These are phyloP conservation scores for Claviceps pusilla DNA, from an alignment of 2,329 filamentous ascomycete genomes.

Conservation along the genomic window DNA sequence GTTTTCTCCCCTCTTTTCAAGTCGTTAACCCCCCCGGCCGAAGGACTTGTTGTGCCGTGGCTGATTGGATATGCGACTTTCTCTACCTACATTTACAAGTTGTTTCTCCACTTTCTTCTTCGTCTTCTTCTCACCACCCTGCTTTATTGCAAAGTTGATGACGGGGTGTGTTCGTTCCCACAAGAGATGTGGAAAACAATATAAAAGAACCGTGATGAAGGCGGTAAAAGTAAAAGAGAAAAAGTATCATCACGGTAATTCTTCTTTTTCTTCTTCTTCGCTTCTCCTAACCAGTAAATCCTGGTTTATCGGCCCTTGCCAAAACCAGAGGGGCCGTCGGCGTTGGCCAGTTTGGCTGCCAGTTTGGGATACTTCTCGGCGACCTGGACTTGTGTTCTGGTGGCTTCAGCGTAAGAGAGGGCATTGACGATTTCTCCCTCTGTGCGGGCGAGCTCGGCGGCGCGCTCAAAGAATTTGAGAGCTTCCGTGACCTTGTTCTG, in stretches of 20 bases:
- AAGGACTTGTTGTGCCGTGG: not conserved
- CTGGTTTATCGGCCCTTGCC: constrained; percentile 21
- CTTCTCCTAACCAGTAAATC: not conserved
- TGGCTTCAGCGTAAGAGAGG: constrained; percentile 91
- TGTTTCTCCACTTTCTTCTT: not conserved
- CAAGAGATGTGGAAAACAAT: not conserved
- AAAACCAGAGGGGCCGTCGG: constrained; percentile 20
- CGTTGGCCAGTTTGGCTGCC: constrained; percentile 46
- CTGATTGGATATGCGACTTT: not conserved
- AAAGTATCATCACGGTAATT: not conserved
- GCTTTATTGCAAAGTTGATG: not conserved
- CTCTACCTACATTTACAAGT: not conserved
- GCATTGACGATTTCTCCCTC: constrained; percentile 94
- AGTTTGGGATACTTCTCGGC: constrained; percentile 76
- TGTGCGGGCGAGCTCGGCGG: constrained; percentile 83
- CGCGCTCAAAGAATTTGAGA: constrained; percentile 91
- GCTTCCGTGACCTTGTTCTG: constrained; percentile 95
- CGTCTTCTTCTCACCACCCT: not conserved
- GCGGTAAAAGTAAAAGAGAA: not conserved
- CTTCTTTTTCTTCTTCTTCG: not conserved
- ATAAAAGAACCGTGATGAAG: not conserved
- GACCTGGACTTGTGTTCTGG: constrained; percentile 85
- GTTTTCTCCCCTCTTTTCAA: not conserved
- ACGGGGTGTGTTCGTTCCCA: not conserved
- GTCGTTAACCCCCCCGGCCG: too few species aligned